These are phyloP conservation scores for Apiotrichum brassicae DNA, from an alignment of 1,284 basidiomycete species.

Conservation along the genomic window DNA sequence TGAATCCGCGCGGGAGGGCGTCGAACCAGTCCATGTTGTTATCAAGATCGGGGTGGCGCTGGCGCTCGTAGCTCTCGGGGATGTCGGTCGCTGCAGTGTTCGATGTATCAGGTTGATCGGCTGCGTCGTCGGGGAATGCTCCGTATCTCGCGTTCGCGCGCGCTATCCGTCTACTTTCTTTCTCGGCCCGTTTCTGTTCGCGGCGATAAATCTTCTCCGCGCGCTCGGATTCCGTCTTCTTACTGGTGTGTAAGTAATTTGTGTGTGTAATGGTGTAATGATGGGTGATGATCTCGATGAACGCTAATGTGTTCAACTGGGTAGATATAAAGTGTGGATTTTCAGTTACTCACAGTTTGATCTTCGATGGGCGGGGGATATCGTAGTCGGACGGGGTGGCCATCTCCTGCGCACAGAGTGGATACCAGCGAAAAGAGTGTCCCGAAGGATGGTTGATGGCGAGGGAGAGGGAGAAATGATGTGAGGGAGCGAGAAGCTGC, in stretches of 20 bases:
- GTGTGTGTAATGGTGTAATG: background rate
- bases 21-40: constrained; percentile 20
- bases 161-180: constrained; percentile 21
- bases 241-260: constrained; percentile 20
- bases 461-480: background rate
- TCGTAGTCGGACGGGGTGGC: constrained; percentile 10
- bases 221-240: constrained; percentile 29
- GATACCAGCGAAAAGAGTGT: too few relatives aligned
- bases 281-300: too few relatives aligned
- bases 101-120: background rate
- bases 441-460: background rate
- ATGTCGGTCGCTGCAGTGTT: background rate
- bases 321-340: too few relatives aligned
- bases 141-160: constrained; percentile 29
- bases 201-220: constrained; percentile 25
- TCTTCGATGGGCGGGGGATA: constrained; percentile 10
- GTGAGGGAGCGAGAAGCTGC: background rate
- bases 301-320: too few relatives aligned
- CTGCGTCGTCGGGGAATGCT: background rate
- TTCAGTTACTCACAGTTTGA: constrained; percentile 19
- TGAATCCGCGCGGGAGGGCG: background rate
- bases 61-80: background rate
- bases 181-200: constrained; percentile 21
- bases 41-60: background rate
- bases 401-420: background rate